phyloP scores from a whole-genome alignment of 331 rosid genomes.

The Malus hybrid region DNA sequence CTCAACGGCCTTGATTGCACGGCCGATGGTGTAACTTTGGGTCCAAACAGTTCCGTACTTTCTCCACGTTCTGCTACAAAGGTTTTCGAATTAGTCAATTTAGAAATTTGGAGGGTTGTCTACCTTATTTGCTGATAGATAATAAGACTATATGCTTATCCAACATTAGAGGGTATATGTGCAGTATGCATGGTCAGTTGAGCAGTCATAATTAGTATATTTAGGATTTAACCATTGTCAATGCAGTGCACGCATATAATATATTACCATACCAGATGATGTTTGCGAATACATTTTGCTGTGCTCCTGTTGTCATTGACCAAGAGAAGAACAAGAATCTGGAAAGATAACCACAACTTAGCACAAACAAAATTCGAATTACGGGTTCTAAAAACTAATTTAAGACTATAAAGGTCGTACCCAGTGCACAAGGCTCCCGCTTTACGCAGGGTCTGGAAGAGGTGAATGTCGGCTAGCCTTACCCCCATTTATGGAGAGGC shows the following conservation, averaged over 20 bases:
- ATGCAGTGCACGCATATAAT: background rate
- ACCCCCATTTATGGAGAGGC: no score
- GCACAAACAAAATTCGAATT: constrained; percentile 20
- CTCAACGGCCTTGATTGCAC: no score
- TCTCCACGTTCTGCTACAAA: no score
- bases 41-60: no score
- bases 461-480: no score
- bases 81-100: no score
- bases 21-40: no score
- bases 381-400: constrained; percentile 3
- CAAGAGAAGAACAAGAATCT: constrained; percentile 91
- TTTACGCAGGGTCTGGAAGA: no score
- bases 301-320: constrained; percentile 95
- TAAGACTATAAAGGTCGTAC: no score
- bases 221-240: background rate
- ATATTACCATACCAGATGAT: constrained; percentile 69
- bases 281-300: constrained; percentile 80
- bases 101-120: no score
- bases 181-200: background rate
- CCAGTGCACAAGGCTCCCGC: no score
- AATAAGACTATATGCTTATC: background rate
- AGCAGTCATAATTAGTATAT: background rate
- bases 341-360: constrained; percentile 23
- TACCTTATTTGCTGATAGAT: background rate
- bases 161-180: background rate